Evolutionary conservation across 73 alveolate species (phyloP), one percentile per base, ranked within the genome.

Genomic region (Tetrahymena malaccensis): DNA sequence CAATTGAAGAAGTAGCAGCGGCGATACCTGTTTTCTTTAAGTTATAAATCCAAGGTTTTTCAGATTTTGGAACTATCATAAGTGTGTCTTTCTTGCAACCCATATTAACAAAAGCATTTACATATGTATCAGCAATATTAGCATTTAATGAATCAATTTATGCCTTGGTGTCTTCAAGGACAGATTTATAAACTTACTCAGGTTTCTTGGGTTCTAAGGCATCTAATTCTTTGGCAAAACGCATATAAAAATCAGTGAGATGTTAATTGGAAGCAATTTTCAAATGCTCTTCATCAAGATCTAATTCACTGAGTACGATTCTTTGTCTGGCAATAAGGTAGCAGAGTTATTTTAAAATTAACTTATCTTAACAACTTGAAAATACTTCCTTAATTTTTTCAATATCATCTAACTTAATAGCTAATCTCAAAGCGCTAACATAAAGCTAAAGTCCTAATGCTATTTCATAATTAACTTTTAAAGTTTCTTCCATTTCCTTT

Each of bases 141-240:
- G 97, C 97, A 97, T 98, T 94, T 25, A 98, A 97, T 3, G 98
- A 96, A 94, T 98, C 99, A 55, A 98, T 93, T 31, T 58, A 57
- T 33, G 95, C 43, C 89, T 97, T 97, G 95, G 97, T 98, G 93
- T 98, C 99, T 96, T 99, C 99, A 94, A 99, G 96, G 96, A 98
- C 99, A 40, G 99, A 97, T 96, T 99, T 99, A 98, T 98, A 99
- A 84, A 99, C 98, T 38, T 99, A 98, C 58, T 99, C 99, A 9
- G 99, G 99, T 93, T 97, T 98, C 95, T 99, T 99, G 11, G 99
- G 99, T 95, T 99, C 99, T 93, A 98, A 89, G 13, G 98, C 99
- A 85, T 99, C 99, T 93, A 99, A 97, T 96, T 98, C 99, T 96
- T 98, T 98, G 22, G 99, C 99, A 85, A 99, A 96, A 43, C 95